A percentile compares a stretch with the other conserved stretches of the same genome.
These are phyloP conservation scores for Tulasnella sp. DNA, from an alignment of 768 basidiomycete genomes.

Conservation along the genomic window DNA sequence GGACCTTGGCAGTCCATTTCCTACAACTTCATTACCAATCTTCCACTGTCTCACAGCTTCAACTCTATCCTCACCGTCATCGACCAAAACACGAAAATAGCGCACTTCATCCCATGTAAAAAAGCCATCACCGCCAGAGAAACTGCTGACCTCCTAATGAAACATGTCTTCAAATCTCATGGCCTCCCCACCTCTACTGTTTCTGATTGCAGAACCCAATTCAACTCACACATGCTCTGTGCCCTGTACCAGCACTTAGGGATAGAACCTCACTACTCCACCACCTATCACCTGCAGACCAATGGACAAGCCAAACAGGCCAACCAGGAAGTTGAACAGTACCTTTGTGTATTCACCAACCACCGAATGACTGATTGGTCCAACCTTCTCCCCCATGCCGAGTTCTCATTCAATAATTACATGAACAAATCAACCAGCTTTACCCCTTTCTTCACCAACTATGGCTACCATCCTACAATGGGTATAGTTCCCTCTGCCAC, in stretches of 20 bases:
- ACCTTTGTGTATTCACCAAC: slow-evolving; percentile 6
- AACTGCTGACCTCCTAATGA: too few species aligned
- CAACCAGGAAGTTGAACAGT: slow-evolving; percentile 9
- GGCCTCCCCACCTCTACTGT: not conserved
- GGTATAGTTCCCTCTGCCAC: not conserved
- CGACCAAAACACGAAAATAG: slow-evolving; percentile 6
- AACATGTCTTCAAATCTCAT: slow-evolving; percentile 9
- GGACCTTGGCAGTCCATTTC: slow-evolving; percentile 23
- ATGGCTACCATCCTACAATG: slow-evolving; percentile 1
- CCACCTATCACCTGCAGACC: slow-evolving; percentile 12
- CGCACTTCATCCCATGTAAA: slow-evolving; percentile 3
- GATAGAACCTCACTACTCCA: not conserved
- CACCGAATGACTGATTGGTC: not conserved
- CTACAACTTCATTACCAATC: slow-evolving; percentile 22
- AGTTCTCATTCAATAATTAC: slow-evolving; percentile 10
- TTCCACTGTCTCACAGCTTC: not conserved
- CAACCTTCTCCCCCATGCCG: not conserved
- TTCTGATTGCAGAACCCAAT: slow-evolving; percentile 5
- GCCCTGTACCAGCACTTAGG: not conserved
- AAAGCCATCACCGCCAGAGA: not conserved
- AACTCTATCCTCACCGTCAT: slow-evolving; percentile 6
- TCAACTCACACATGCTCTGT: not conserved
- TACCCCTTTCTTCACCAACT: slow-evolving; percentile 5
- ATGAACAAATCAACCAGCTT: not conserved
- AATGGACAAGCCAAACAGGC: slow-evolving; percentile 13